A percentile compares a stretch with the other conserved stretches of the same genome.
Evolutionary conservation across 1,139 yeast species (phyloP).

Genomic region (Blastobotrys arbuscula): DNA sequence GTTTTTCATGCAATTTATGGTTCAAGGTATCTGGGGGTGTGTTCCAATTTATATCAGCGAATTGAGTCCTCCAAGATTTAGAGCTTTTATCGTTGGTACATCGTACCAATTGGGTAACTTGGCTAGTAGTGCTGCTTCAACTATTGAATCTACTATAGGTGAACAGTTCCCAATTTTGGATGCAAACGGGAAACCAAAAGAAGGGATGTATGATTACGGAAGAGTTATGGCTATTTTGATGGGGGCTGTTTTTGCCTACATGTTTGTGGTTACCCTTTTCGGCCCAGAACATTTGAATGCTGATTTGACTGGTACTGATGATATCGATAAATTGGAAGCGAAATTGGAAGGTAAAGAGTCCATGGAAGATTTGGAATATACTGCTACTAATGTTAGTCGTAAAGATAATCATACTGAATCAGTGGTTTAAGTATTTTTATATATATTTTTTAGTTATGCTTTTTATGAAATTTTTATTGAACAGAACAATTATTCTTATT

Average conservation of each 20-base stretch:
- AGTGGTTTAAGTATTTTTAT: no score
- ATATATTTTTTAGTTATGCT: no score
- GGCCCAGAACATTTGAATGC: constrained; percentile 68
- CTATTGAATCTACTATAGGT: constrained; percentile 52
- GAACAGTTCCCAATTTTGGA: constrained; percentile 41
- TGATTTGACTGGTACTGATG: constrained; percentile 14
- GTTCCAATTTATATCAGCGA: constrained; percentile 63
- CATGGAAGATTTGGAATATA: neutral
- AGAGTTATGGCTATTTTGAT: constrained; percentile 56
- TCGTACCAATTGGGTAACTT: constrained; percentile 56
- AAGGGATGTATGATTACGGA: constrained; percentile 35
- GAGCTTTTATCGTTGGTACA: constrained; percentile 49
- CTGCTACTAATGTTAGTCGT: no score
- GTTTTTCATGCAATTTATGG: constrained; percentile 72
- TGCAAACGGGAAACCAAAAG: constrained; percentile 31
- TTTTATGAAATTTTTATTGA: no score
- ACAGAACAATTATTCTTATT: no score
- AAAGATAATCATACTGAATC: no score
- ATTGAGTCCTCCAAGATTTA: constrained; percentile 50
- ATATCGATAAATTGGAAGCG: neutral
- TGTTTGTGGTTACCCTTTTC: constrained; percentile 47
- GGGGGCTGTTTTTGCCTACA: constrained; percentile 51
- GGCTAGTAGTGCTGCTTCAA: constrained; percentile 53
- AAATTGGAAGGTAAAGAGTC: neutral
- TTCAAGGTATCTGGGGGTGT: constrained; percentile 88